These are phyloP conservation scores for Fusarium siculi DNA, from an alignment of 2,329 filamentous ascomycete species.

Conservation along the genomic window DNA sequence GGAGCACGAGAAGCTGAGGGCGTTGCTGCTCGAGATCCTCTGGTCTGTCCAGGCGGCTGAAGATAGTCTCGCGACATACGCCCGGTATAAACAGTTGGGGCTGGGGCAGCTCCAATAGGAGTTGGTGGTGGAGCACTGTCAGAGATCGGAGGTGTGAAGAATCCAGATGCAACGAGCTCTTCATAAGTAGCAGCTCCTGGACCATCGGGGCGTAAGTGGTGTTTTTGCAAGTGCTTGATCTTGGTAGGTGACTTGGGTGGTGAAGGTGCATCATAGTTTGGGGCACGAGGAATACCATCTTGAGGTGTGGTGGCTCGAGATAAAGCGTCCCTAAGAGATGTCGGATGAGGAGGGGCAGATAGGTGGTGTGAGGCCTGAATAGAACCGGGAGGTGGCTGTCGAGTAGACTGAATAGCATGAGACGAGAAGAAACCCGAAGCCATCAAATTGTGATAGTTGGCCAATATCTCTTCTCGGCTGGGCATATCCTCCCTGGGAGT, in stretches of 20 bases:
- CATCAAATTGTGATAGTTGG: conserved; percentile 67
- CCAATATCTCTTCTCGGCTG: conserved; percentile 62
- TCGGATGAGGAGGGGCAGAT: conserved; percentile 9
- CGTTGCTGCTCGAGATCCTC: conserved; percentile 41
- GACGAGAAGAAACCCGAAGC: conserved; percentile 68
- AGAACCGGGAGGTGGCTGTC: conserved; percentile 52
- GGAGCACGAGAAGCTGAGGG: conserved; percentile 33
- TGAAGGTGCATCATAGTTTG: conserved; percentile 14
- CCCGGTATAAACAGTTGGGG: conserved; percentile 29
- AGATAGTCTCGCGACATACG: conserved; percentile 30
- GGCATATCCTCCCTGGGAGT: conserved; percentile 43
- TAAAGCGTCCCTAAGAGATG: conserved; percentile 16
- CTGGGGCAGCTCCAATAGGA: conserved; percentile 33
- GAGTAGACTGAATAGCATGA: conserved; percentile 67
- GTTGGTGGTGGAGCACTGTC: conserved; percentile 26
- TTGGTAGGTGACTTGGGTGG: conserved; percentile 30
- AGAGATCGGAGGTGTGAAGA: conserved; percentile 40
- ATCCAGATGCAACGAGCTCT: conserved; percentile 41
- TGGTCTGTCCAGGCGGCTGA: conserved; percentile 40
- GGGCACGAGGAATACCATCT: conserved; percentile 7
- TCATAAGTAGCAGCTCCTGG: conserved; percentile 41
- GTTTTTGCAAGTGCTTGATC: conserved; percentile 17
- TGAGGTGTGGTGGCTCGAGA: conserved; percentile 32
- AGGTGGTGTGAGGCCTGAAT: conserved; percentile 11
- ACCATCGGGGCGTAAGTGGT: conserved; percentile 12